Evolutionary conservation across 2,329 filamentous ascomycete species (phyloP).

Genomic region (Verruconis gallopava): DNA sequence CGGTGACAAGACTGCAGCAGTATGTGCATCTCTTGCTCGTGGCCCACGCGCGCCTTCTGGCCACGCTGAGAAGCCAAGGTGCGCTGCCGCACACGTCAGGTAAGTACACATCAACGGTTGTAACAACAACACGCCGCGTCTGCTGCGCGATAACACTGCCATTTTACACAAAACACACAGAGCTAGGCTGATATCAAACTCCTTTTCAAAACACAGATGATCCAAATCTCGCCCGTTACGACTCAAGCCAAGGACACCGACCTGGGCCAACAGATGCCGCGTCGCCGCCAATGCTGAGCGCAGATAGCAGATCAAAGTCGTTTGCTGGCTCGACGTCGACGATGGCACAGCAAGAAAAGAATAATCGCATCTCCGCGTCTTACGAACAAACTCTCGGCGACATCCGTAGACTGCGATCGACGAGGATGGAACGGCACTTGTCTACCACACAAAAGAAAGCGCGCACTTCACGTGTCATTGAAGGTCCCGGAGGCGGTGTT

Average conservation of each 20-base stretch:
- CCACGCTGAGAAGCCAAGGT: constrained; percentile 73
- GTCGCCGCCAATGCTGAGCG: constrained; percentile 40
- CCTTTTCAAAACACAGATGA: constrained; percentile 56
- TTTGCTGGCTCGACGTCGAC: constrained; percentile 48
- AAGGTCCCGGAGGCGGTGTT: constrained; percentile 56
- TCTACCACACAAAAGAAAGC: constrained; percentile 88
- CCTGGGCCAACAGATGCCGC: constrained; percentile 32
- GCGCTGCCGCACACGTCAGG: constrained; percentile 60
- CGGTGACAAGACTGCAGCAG: constrained; percentile 77
- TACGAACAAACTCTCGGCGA: constrained; percentile 96
- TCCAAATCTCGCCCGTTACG: constrained; percentile 52
- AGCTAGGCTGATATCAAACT: no score
- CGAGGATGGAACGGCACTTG: constrained; percentile 83
- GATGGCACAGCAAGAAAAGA: constrained; percentile 33
- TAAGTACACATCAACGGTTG: constrained; percentile 24
- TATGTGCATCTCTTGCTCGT: constrained; percentile 89
- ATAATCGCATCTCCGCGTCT: constrained; percentile 39
- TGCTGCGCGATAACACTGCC: no score
- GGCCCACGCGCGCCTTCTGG: constrained; percentile 75
- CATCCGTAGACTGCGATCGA: constrained; percentile 81
- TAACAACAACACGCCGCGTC: not conserved
- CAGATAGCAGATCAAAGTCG: constrained; percentile 61
- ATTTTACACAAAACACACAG: constrained; percentile 1
- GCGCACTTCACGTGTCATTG: constrained; percentile 81
- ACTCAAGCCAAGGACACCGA: constrained; percentile 51